Conservation (phyloP, 768 basidiomycete species). For the Lyophyllum semitale region DNA sequence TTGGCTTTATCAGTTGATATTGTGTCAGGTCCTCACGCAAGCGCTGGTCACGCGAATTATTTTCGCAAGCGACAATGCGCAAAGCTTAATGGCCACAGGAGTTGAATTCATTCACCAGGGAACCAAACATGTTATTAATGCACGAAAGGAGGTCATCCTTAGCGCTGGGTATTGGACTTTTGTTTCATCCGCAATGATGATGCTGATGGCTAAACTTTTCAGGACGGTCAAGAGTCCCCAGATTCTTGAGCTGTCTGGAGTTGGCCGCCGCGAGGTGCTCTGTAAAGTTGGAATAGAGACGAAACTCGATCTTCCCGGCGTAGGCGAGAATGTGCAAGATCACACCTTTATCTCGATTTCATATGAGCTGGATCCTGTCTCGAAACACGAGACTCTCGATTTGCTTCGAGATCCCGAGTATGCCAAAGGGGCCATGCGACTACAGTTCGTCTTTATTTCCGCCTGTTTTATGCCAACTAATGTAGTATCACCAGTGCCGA, state of each 20-base stretch:
- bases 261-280: constrained; percentile 10
- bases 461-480: neutral
- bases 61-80: constrained; percentile 15
- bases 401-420: constrained; percentile 5
- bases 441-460: constrained; percentile 4
- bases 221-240: constrained; percentile 19
- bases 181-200: no score
- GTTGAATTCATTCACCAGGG: constrained; percentile 43
- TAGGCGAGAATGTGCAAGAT: constrained; percentile 22
- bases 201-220: neutral
- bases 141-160: constrained; percentile 53
- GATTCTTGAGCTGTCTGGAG: constrained; percentile 21
- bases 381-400: constrained; percentile 8
- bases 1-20: neutral
- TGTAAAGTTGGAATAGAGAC: constrained; percentile 11
- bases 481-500: constrained; percentile 20
- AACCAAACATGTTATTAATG: constrained; percentile 33
- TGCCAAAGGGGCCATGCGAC: constrained; percentile 1
- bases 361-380: constrained; percentile 10
- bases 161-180: constrained; percentile 34
- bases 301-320: constrained; percentile 16
- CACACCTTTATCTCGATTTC: constrained; percentile 6
- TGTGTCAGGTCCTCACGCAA: constrained; percentile 16
- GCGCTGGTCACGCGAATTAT: constrained; percentile 27
- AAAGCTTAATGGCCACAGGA: constrained; percentile 40